phyloP scores from a whole-genome alignment of 2,329 filamentous ascomycete genomes.

The Aspergillus japonicus region DNA sequence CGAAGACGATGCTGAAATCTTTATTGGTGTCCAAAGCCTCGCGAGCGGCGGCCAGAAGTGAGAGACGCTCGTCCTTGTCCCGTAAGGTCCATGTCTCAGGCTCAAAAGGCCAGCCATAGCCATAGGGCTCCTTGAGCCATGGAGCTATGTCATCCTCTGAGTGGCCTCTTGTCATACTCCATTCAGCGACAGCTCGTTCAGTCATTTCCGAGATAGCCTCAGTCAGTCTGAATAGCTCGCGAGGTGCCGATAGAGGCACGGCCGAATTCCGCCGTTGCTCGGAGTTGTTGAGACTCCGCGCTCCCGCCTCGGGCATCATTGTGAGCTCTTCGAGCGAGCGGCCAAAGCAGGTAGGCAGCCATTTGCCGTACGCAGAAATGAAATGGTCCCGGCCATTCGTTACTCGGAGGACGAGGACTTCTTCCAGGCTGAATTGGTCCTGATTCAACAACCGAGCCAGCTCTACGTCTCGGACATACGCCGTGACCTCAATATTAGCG shows the following conservation, averaged over 20 bases:
- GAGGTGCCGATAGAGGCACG: conserved; percentile 72
- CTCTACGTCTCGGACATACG: conserved; percentile 63
- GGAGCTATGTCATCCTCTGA: conserved; percentile 38
- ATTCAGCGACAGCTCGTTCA: conserved; percentile 60
- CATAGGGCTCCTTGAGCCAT: conserved; percentile 51
- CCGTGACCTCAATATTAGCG: conserved; percentile 65
- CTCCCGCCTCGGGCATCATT: conserved; percentile 72
- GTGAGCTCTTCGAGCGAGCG: conserved; percentile 87
- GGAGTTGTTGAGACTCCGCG: conserved; percentile 61
- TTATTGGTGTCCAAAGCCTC: conserved; percentile 72
- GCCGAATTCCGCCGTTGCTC: conserved; percentile 41
- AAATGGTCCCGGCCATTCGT: conserved; percentile 87
- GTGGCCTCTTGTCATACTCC: conserved; percentile 56
- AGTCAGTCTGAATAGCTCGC: conserved; percentile 85
- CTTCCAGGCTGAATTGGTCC: conserved; percentile 66
- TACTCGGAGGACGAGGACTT: conserved; percentile 84
- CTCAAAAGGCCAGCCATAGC: conserved; percentile 59
- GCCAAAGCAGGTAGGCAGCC: conserved; percentile 80
- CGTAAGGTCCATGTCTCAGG: conserved; percentile 49
- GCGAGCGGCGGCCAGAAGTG: conserved; percentile 47
- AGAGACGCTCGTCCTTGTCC: conserved; percentile 41
- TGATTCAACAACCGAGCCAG: conserved; percentile 72
- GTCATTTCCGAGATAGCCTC: conserved; percentile 68
- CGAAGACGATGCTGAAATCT: conserved; percentile 61
- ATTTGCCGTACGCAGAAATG: conserved; percentile 72